Conservation (phyloP, 129 eudicot genomes). For the Flaveria robusta region DNA sequence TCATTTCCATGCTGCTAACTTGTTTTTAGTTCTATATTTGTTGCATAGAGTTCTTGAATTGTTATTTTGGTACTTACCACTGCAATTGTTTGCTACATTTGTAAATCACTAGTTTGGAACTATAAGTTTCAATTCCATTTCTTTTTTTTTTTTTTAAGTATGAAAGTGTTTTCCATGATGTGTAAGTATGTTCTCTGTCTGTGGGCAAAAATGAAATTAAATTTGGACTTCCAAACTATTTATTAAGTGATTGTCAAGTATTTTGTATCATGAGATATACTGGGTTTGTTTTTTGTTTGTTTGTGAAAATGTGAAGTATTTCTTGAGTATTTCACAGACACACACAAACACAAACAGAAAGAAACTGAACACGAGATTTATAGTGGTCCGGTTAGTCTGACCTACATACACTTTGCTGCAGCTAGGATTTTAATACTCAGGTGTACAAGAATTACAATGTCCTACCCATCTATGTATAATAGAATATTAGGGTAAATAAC, state of each 20-base stretch:
- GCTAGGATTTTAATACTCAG: too few species aligned
- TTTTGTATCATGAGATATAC: background rate
- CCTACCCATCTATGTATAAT: too few species aligned
- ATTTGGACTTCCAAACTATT: constrained; percentile 1
- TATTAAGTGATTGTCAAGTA: constrained; percentile 5
- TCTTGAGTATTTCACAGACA: too few species aligned
- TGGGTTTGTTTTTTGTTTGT: too few species aligned
- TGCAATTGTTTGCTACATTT: background rate
- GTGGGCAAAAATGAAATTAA: background rate
- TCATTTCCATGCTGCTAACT: constrained; percentile 14
- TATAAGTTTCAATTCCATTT: background rate
- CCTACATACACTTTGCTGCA: too few species aligned
- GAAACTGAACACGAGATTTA: too few species aligned
- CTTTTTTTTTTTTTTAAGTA: background rate
- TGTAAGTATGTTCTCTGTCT: constrained; percentile 1
- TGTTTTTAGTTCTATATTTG: background rate
- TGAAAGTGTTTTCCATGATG: background rate
- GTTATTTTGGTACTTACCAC: background rate
- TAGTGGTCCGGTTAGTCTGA: too few species aligned
- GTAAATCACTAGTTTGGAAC: background rate
- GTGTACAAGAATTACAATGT: too few species aligned
- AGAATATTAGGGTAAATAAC: too few species aligned
- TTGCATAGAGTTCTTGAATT: background rate
- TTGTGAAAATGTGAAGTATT: too few species aligned
- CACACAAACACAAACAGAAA: too few species aligned